Base-by-base conservation (phyloP, 2,329 filamentous ascomycete species). In the Ophiostoma sp. region DNA sequence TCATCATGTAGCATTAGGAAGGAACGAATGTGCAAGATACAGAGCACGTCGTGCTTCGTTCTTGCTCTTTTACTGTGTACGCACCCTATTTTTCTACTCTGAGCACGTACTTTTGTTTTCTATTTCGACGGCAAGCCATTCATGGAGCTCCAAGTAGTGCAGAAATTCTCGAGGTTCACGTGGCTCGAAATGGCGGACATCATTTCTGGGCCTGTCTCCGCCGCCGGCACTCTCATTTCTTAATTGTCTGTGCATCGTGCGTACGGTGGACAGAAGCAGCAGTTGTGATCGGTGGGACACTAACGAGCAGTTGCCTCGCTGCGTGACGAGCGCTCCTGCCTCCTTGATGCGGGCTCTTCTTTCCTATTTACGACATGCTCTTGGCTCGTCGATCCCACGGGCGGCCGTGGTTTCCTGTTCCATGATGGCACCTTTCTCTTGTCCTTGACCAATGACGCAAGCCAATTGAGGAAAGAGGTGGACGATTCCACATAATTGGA, bases 381-480 rank as follows among this genome's bases (percentile, higher is more conserved):
- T 39, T 52, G 28, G 9, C 45, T n/a, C 45, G 70, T 66, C 45
- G 59, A 72, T 66, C 59, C 59, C 70, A 31, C 12, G 17, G 55
- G 31, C 39, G 57, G 42, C 70, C 70, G 57, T 64, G 57, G n/a
- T 36, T 45, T 57, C 36, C 52, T 63, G 12, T 17, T 17, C 22
- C 17, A 4, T 39, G 25, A 39, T 19, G 9, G 31, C 45, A 22
- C 63, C 8, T 63, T 39, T 39, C 7, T 59, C 45, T 31, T 22
- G n/a, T n/a, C 33, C 45, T 57, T 45, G 66, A 28, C 69, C 72
- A 73, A 71, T 71, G 72, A 64, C 31, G 72, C 72, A 31, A 25
- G 69, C 50, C 69, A 74, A 74, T 71, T 69, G 69, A 33, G 48
- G 9, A 33, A 19, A 12, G 28, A 36, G 59, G 9, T 15, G 59